These are phyloP conservation scores for Knoxdaviesia proteae DNA, from an alignment of 2,329 filamentous ascomycete genomes.

Conservation along the genomic window DNA sequence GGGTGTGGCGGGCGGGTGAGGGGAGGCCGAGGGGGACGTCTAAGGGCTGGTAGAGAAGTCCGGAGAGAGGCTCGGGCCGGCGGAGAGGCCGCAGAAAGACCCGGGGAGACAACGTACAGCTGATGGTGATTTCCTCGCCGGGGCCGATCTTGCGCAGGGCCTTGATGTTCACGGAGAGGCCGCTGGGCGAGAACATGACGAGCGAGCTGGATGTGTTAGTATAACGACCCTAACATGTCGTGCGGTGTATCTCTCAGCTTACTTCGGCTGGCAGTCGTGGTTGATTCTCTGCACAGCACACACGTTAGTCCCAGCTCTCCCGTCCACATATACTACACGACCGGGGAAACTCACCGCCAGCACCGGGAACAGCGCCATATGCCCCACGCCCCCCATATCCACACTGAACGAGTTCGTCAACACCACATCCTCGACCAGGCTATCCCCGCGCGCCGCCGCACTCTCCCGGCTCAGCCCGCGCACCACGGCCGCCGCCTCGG, in stretches of 20 bases:
- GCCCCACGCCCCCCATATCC: background rate
- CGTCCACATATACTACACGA: background rate
- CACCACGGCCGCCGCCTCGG: background rate
- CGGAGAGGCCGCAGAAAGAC: background rate
- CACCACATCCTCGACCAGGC: slow-evolving; percentile 1
- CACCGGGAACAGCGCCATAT: background rate
- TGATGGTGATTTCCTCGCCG: slow-evolving; percentile 3
- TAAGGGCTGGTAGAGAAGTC: background rate
- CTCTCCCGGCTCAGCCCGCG: background rate
- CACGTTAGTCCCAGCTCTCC: background rate
- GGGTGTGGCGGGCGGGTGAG: background rate
- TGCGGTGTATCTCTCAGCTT: background rate
- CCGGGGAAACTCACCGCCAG: background rate
- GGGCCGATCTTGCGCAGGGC: slow-evolving; percentile 1
- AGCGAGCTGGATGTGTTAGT: background rate
- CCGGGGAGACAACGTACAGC: background rate
- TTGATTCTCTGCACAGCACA: slow-evolving; percentile 1
- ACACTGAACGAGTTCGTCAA: slow-evolving; percentile 1
- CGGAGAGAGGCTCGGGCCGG: background rate
- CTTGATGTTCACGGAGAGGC: slow-evolving; percentile 1
- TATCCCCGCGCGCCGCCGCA: background rate
- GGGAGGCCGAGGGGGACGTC: slow-evolving; percentile 1
- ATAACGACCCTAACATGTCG: background rate
- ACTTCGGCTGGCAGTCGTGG: slow-evolving; percentile 3
- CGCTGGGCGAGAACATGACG: slow-evolving; percentile 1